Evolutionary conservation across 345 rosid species (phyloP).

Genomic region (Bruguiera sexangula): DNA sequence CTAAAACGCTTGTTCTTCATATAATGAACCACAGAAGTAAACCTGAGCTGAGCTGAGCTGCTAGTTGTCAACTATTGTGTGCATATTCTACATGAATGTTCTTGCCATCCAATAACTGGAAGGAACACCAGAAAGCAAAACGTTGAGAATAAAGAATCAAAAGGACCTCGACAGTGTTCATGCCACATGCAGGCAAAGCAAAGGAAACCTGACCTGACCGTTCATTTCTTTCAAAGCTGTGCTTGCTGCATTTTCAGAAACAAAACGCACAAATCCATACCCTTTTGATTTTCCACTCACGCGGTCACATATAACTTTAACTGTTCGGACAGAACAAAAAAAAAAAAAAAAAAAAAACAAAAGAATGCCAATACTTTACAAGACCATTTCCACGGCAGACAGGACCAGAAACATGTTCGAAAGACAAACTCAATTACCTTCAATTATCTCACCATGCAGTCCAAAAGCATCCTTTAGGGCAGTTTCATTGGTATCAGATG

Average conservation of each 20-base stretch:
- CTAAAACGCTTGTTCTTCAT: no score
- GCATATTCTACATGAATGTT: slow-evolving; percentile 56
- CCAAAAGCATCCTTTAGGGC: slow-evolving; percentile 48
- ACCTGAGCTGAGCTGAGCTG: slow-evolving; percentile 6
- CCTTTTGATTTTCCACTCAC: slow-evolving; percentile 67
- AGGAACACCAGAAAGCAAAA: slow-evolving; percentile 1
- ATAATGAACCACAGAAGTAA: not conserved
- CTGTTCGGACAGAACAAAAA: slow-evolving; percentile 25
- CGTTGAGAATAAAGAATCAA: not conserved
- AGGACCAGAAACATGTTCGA: not conserved
- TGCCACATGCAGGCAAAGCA: not conserved
- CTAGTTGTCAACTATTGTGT: slow-evolving; percentile 20
- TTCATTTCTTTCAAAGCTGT: slow-evolving; percentile 59
- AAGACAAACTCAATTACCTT: slow-evolving; percentile 28
- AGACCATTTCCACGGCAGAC: not conserved
- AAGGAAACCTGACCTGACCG: slow-evolving; percentile 39
- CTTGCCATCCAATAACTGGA: slow-evolving; percentile 66
- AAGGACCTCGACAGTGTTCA: no score
- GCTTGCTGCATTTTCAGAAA: slow-evolving; percentile 54
- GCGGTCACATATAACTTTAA: slow-evolving; percentile 61
- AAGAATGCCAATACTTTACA: not conserved
- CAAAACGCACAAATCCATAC: slow-evolving; percentile 62
- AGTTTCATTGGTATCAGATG: slow-evolving; percentile 64
- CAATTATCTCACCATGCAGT: slow-evolving; percentile 48
- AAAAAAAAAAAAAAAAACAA: no score